phyloP scores from a whole-genome alignment of 306 rosid genomes.

The Canavalia ensiformis region DNA sequence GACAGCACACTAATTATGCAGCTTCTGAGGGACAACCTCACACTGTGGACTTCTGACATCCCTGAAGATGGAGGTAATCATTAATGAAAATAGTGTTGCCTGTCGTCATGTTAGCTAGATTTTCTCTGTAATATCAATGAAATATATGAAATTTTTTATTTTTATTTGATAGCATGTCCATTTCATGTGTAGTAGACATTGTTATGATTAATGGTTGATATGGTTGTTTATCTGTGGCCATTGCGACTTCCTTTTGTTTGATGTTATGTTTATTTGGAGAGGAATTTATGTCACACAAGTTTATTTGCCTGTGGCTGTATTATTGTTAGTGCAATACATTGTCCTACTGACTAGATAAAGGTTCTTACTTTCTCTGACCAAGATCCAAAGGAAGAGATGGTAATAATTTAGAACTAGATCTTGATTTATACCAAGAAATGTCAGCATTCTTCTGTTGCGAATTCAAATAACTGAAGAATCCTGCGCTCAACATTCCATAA shows the following conservation, averaged over 20 bases:
- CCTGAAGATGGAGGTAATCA: conserved; percentile 67
- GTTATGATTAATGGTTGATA: conserved; percentile 16
- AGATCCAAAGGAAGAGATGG: not conserved
- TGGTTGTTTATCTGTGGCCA: conserved; percentile 1
- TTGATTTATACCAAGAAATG: not conserved
- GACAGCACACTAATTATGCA: conserved; percentile 78
- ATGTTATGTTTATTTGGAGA: not conserved
- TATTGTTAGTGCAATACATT: not conserved
- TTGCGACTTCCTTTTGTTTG: conserved; percentile 13
- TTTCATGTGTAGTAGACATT: conserved; percentile 7
- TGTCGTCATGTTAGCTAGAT: not conserved
- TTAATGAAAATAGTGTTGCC: conserved; percentile 19
- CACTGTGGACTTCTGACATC: conserved; percentile 76
- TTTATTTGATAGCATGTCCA: not conserved
- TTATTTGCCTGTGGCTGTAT: not conserved
- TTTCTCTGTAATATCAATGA: not conserved
- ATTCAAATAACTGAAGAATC: conserved; percentile 2
- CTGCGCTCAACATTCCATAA: not conserved
- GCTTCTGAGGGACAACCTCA: conserved; percentile 81
- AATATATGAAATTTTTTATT: conserved; percentile 17
- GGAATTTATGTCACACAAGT: not conserved
- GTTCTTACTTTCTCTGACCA: not conserved
- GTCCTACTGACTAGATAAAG: not conserved
- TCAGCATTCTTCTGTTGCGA: not conserved
- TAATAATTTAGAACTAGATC: not conserved